Conservation (phyloP, 768 basidiomycete species). For the Suillus ampliporus region DNA sequence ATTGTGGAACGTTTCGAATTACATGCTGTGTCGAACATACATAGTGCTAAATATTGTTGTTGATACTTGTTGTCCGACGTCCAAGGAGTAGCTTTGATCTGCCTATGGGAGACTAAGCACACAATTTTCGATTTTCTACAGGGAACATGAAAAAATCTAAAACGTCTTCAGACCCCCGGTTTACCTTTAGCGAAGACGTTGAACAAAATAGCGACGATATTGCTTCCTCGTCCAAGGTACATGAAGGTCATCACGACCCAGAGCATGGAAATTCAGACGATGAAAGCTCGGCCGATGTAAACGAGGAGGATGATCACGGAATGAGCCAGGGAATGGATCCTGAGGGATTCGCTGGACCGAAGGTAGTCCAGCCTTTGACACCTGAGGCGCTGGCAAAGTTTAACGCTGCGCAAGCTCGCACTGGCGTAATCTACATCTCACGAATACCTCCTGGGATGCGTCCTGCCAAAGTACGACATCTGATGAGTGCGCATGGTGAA, state of each 20-base stretch:
- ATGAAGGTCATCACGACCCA: neutral
- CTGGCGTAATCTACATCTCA: constrained; percentile 94
- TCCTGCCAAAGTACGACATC: constrained; percentile 92
- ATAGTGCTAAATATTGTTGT: too few relatives aligned
- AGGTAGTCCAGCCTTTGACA: constrained; percentile 74
- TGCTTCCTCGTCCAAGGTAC: neutral
- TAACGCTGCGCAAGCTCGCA: constrained; percentile 71
- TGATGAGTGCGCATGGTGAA: constrained; percentile 90
- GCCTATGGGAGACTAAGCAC: too few relatives aligned
- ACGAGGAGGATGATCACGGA: constrained; percentile 33
- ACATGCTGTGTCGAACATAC: too few relatives aligned
- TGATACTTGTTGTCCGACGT: neutral
- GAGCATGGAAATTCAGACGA: constrained; percentile 6
- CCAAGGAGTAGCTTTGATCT: too few relatives aligned
- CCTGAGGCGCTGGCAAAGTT: constrained; percentile 77
- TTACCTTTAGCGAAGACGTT: neutral
- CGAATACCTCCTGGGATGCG: constrained; percentile 98
- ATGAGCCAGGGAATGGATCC: constrained; percentile 58
- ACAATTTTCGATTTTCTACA: neutral
- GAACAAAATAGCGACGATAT: neutral
- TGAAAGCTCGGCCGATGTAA: constrained; percentile 14
- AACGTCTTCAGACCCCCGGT: neutral
- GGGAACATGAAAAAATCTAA: constrained; percentile 1
- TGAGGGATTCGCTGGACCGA: constrained; percentile 64
- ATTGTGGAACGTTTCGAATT: too few relatives aligned